Percentiles rank a stretch among this genome's conserved stretches.
These are phyloP conservation scores for Amborella trichopoda DNA, from an alignment of 164 flowering plant species.

Conservation along the genomic window DNA sequence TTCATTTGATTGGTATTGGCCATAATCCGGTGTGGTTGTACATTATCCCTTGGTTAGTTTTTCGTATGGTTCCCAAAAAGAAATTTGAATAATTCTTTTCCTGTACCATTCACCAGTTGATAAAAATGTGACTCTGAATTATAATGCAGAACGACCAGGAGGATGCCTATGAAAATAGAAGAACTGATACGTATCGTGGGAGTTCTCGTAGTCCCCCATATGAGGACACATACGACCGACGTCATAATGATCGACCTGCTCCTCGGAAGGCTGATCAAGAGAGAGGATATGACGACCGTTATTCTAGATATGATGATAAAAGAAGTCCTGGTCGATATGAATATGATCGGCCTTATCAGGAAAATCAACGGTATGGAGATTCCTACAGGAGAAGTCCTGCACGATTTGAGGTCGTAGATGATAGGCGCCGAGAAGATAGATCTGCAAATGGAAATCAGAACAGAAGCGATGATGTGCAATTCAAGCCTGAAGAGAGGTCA, in stretches of 20 bases:
- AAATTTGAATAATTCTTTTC: too few relatives aligned
- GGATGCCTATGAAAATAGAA: slow-evolving; percentile 44
- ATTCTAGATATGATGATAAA: slow-evolving; percentile 32
- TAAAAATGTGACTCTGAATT: too few relatives aligned
- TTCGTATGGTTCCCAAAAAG: too few relatives aligned
- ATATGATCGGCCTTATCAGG: slow-evolving; percentile 57
- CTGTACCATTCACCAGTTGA: too few relatives aligned
- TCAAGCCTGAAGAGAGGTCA: slow-evolving; percentile 47
- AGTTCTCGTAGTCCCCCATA: slow-evolving; percentile 82
- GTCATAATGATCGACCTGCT: slow-evolving; percentile 47
- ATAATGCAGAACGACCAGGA: slow-evolving; percentile 58
- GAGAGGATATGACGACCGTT: slow-evolving; percentile 48
- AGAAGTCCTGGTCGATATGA: slow-evolving; percentile 52
- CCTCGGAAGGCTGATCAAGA: slow-evolving; percentile 20
- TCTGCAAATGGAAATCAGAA: slow-evolving; percentile 48
- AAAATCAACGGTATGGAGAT: slow-evolving; percentile 33
- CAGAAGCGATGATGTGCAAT: slow-evolving; percentile 57
- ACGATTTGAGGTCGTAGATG: slow-evolving; percentile 65
- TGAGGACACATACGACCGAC: slow-evolving; percentile 61
- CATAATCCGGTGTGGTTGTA: too few relatives aligned
- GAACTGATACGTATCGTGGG: slow-evolving; percentile 32
- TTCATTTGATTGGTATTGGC: too few relatives aligned
- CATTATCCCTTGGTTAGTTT: too few relatives aligned
- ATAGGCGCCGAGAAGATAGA: slow-evolving; percentile 87
- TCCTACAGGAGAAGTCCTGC: slow-evolving; percentile 51